A percentile compares a stretch with the other conserved stretches of the same genome.
phyloP scores from a whole-genome alignment of 2,329 filamentous ascomycete species.

The Aspergillus eucalypticola region DNA sequence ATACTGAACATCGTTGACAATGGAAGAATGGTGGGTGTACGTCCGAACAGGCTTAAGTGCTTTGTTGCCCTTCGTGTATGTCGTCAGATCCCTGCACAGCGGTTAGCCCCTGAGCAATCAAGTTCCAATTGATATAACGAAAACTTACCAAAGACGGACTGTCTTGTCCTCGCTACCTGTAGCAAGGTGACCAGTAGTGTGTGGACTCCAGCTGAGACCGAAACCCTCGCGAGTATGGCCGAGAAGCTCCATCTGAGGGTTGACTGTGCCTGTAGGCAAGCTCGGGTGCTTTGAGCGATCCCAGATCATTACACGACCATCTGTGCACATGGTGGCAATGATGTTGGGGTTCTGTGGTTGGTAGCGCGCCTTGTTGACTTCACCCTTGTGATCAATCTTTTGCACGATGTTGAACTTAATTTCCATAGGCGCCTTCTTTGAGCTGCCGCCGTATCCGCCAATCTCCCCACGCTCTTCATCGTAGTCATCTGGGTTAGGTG shows the following conservation, averaged over 20 bases:
- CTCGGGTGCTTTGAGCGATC: slow-evolving; percentile 92
- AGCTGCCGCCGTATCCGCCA: slow-evolving; percentile 78
- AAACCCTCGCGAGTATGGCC: slow-evolving; percentile 91
- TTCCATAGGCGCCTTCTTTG: slow-evolving; percentile 66
- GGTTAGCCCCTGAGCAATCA: slow-evolving; percentile 4
- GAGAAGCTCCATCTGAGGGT: slow-evolving; percentile 78
- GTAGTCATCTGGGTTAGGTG: slow-evolving; percentile 76
- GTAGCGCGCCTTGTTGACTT: slow-evolving; percentile 98
- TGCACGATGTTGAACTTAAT: slow-evolving; percentile 92
- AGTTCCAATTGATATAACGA: too few relatives aligned
- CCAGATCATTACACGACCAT: slow-evolving; percentile 87
- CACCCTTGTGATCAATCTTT: slow-evolving; percentile 92
- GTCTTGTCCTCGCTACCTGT: slow-evolving; percentile 92
- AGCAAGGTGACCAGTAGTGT: slow-evolving; percentile 75
- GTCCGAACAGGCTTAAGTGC: slow-evolving; percentile 69
- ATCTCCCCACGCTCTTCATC: slow-evolving; percentile 92
- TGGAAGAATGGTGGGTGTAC: slow-evolving; percentile 84
- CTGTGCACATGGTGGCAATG: slow-evolving; percentile 87
- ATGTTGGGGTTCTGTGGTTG: slow-evolving; percentile 97
- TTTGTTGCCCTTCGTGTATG: slow-evolving; percentile 69
- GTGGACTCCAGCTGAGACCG: slow-evolving; percentile 88
- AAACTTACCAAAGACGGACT: slow-evolving; percentile 85
- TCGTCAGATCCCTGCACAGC: slow-evolving; percentile 70
- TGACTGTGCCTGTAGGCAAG: slow-evolving; percentile 70
- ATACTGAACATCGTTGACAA: slow-evolving; percentile 96